A percentile compares a stretch with the other conserved stretches of the same genome.
phyloP scores from a whole-genome alignment of 345 rosid genomes.

The Excoecaria agallocha region DNA sequence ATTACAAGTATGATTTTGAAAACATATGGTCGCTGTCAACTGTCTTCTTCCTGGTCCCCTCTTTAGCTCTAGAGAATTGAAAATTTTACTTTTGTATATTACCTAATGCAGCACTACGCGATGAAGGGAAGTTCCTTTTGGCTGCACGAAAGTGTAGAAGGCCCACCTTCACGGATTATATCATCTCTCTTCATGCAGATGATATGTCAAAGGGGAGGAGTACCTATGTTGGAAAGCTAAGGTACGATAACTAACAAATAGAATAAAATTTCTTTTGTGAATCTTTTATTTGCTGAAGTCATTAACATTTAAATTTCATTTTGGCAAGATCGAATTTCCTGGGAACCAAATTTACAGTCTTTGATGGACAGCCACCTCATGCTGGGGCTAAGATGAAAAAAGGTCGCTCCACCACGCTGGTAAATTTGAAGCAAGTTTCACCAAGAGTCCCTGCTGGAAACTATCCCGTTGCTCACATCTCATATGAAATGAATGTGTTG shows the following conservation, averaged over 20 bases:
- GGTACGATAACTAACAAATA: slow-evolving; percentile 13
- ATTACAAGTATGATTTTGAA: not conserved
- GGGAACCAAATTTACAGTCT: slow-evolving; percentile 35
- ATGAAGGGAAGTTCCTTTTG: slow-evolving; percentile 32
- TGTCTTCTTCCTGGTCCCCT: not conserved
- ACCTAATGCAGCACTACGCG: slow-evolving; percentile 22
- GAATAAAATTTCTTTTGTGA: not conserved
- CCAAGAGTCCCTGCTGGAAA: slow-evolving; percentile 37
- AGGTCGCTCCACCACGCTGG: slow-evolving; percentile 31
- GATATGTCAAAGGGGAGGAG: slow-evolving; percentile 31
- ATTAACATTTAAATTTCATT: not conserved
- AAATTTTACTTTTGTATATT: not conserved
- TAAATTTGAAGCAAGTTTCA: slow-evolving; percentile 33
- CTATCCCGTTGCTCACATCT: slow-evolving; percentile 28
- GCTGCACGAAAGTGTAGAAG: slow-evolving; percentile 37
- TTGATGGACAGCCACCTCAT: slow-evolving; percentile 36
- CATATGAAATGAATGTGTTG: slow-evolving; percentile 35
- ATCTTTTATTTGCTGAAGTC: not conserved
- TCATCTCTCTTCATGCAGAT: slow-evolving; percentile 27
- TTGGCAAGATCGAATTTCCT: slow-evolving; percentile 32
- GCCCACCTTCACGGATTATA: slow-evolving; percentile 34
- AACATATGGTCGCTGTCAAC: not conserved
- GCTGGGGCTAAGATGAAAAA: slow-evolving; percentile 34
- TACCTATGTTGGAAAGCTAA: slow-evolving; percentile 33
- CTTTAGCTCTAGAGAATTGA: slow-evolving; percentile 1